Conservation (phyloP, 179 eudicot species). For the Drosera spatulata region DNA sequence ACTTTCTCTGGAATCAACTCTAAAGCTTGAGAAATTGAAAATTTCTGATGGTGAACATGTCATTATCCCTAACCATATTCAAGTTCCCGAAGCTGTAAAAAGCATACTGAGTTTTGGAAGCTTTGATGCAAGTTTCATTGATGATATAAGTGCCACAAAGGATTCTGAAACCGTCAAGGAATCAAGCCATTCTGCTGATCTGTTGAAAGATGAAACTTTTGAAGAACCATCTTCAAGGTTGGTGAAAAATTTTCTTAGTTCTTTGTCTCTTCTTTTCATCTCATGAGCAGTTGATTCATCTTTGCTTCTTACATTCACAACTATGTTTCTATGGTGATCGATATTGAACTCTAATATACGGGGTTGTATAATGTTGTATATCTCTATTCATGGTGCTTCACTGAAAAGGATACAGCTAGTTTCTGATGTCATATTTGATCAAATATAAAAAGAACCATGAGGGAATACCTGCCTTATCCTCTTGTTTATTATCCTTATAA, state of each 20-base stretch:
- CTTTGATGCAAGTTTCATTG: conserved; percentile 52
- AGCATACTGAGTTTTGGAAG: conserved; percentile 74
- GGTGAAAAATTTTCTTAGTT: not conserved
- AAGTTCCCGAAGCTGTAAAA: conserved; percentile 75
- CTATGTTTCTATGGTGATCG: too few relatives aligned
- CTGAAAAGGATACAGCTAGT: not conserved
- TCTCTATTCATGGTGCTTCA: not conserved
- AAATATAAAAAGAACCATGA: not conserved
- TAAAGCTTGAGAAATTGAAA: conserved; percentile 34
- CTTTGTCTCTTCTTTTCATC: not conserved
- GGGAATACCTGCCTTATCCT: not conserved
- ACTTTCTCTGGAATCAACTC: conserved; percentile 25
- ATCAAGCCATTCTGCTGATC: not conserved
- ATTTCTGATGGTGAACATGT: conserved; percentile 39
- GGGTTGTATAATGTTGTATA: too few relatives aligned
- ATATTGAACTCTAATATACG: too few relatives aligned
- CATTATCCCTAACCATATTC: conserved; percentile 77
- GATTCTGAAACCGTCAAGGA: not conserved
- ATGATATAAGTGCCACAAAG: not conserved
- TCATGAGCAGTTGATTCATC: not conserved
- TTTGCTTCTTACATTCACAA: too few relatives aligned
- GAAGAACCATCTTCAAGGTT: conserved; percentile 2
- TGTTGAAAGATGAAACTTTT: conserved; percentile 3
- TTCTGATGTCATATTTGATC: not conserved
- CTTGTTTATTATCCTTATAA: conserved; percentile 1